These are phyloP conservation scores for Cenchrus purpureus DNA, from an alignment of 176 grass and related monocot species.

Conservation along the genomic window DNA sequence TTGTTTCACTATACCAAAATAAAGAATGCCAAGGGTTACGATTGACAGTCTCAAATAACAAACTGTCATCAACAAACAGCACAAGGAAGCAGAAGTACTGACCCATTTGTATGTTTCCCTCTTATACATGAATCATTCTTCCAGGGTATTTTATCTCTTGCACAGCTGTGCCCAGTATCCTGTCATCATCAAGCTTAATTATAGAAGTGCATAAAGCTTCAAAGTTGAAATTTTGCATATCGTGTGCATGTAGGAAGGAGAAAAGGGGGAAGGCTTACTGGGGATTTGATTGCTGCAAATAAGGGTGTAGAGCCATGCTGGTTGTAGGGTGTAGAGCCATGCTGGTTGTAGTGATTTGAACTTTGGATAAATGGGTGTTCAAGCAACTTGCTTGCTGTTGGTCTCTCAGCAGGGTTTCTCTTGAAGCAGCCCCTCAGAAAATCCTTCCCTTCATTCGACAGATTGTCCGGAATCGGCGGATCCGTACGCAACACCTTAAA, in stretches of 20 bases:
- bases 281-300: conserved; percentile 57
- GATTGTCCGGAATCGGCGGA: conserved; percentile 62
- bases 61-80: conserved; percentile 2
- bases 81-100: conserved; percentile 27
- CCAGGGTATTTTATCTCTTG: conserved; percentile 60
- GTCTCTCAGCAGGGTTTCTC: conserved; percentile 76
- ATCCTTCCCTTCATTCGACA: conserved; percentile 81
- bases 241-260: not conserved
- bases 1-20: conserved; percentile 52
- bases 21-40: conserved; percentile 16
- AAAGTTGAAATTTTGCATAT: not conserved
- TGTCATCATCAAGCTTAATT: conserved; percentile 41
- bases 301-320: conserved; percentile 49
- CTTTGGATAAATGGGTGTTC: conserved; percentile 67
- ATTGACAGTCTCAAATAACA: conserved; percentile 4
- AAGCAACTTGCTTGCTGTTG: conserved; percentile 66
- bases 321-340: conserved; percentile 36
- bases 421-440: conserved; percentile 85
- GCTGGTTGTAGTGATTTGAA: conserved; percentile 55
- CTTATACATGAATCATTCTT: conserved; percentile 54
- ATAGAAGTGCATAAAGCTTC: conserved; percentile 3
- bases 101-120: conserved; percentile 60
- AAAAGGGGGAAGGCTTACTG: conserved; percentile 46
- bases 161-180: conserved; percentile 45
- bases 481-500: conserved; percentile 83